Evolutionary conservation across 164 flowering plant species (phyloP).

Genomic region (Amborella trichopoda): DNA sequence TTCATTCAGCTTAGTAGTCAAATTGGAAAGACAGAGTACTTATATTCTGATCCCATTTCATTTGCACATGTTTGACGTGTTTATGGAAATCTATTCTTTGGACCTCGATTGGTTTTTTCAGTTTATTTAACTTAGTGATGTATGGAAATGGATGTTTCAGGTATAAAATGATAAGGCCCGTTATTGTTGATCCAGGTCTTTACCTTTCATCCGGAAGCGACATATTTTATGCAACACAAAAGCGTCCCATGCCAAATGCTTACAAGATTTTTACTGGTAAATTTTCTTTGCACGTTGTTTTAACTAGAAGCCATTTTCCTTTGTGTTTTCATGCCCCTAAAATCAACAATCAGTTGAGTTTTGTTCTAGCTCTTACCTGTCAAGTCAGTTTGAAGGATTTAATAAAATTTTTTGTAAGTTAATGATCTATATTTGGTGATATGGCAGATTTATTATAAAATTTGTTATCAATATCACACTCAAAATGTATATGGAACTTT

Average conservation of each 20-base stretch:
- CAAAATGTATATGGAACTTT: too few relatives aligned
- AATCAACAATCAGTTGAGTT: too few relatives aligned
- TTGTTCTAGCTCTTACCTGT: too few relatives aligned
- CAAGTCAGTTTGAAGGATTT: too few relatives aligned
- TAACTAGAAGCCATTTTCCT: too few relatives aligned
- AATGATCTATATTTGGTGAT: too few relatives aligned
- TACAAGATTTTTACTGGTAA: slow-evolving; percentile 73
- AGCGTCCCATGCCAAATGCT: slow-evolving; percentile 65
- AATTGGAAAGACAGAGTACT: slow-evolving; percentile 92
- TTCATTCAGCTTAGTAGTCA: slow-evolving; percentile 76
- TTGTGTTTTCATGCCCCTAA: too few relatives aligned
- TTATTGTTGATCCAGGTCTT: slow-evolving; percentile 82
- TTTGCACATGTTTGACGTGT: too few relatives aligned
- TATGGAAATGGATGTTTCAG: slow-evolving; percentile 22
- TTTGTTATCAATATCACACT: too few relatives aligned
- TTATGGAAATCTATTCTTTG: neutral
- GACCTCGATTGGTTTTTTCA: neutral
- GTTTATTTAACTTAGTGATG: neutral
- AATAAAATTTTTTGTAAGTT: too few relatives aligned
- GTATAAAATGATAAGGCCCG: slow-evolving; percentile 46
- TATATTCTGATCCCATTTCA: neutral
- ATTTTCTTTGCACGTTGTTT: too few relatives aligned
- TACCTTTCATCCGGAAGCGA: slow-evolving; percentile 46
- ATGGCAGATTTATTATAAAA: too few relatives aligned
- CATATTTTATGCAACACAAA: slow-evolving; percentile 66